phyloP scores from a whole-genome alignment of 345 rosid species.

The Euphorbia tirucalli region DNA sequence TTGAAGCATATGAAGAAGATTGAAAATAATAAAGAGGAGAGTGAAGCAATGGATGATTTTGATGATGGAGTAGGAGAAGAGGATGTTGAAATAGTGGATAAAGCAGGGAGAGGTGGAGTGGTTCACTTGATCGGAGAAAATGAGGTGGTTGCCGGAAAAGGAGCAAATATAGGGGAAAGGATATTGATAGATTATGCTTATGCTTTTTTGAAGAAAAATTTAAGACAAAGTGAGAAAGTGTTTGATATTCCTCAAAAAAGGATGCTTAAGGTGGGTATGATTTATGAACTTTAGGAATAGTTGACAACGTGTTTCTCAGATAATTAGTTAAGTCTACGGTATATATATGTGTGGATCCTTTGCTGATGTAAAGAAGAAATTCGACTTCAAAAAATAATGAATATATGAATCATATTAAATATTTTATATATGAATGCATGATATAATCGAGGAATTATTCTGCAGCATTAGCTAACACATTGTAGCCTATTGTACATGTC shows the following conservation, averaged over 20 bases:
- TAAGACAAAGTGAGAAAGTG: slow-evolving; percentile 41
- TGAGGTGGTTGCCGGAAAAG: slow-evolving; percentile 44
- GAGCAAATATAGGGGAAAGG: slow-evolving; percentile 36
- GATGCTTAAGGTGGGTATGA: slow-evolving; percentile 66
- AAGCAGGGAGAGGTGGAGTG: slow-evolving; percentile 33
- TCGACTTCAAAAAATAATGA: too few species aligned
- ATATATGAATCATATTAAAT: too few species aligned
- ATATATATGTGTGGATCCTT: too few species aligned
- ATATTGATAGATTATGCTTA: slow-evolving; percentile 43
- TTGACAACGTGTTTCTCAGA: too few species aligned
- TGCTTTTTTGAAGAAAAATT: slow-evolving; percentile 28
- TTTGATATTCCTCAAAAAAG: slow-evolving; percentile 49
- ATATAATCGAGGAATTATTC: too few species aligned
- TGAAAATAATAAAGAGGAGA: neutral
- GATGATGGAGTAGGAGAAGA: too few species aligned
- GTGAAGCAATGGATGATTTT: neutral
- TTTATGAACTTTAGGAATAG: slow-evolving; percentile 52
- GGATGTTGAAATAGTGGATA: neutral
- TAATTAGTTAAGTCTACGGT: too few species aligned
- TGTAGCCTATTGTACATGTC: too few species aligned
- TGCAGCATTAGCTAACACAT: too few species aligned
- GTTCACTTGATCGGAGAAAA: slow-evolving; percentile 56
- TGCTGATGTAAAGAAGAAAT: too few species aligned
- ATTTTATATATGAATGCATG: too few species aligned
- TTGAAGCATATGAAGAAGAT: neutral